A percentile compares a stretch with the other conserved stretches of the same genome.
These are phyloP conservation scores for Geotrichum fermentans DNA, from an alignment of 1,139 yeast genomes.

Conservation along the genomic window DNA sequence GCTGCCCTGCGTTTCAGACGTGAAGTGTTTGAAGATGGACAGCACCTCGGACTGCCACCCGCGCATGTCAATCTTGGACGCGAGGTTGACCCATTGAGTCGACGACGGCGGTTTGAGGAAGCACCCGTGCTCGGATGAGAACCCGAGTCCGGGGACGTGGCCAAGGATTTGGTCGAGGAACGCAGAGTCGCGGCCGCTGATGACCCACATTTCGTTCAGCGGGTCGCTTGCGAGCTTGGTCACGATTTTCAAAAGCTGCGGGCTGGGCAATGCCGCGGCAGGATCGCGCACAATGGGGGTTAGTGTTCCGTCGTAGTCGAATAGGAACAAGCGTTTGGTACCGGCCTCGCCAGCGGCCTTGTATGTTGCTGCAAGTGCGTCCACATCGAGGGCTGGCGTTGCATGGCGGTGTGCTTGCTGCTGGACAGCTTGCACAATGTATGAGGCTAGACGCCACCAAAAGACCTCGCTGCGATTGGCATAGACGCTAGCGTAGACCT, in stretches of 20 bases:
- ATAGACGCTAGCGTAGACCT: slow-evolving; percentile 59
- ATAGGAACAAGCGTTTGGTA: slow-evolving; percentile 67
- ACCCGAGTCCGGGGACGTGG: slow-evolving; percentile 55
- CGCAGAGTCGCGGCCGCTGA: slow-evolving; percentile 89
- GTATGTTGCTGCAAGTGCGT: slow-evolving; percentile 53
- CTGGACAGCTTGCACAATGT: slow-evolving; percentile 49
- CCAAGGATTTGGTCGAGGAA: slow-evolving; percentile 91
- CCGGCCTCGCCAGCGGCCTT: slow-evolving; percentile 51
- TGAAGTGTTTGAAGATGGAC: slow-evolving; percentile 64
- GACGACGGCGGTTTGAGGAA: slow-evolving; percentile 68
- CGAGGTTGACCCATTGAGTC: slow-evolving; percentile 72
- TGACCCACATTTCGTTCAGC: slow-evolving; percentile 85
- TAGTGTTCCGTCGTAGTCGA: slow-evolving; percentile 95
- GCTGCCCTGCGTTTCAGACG: slow-evolving; percentile 88
- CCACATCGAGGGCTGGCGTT: slow-evolving; percentile 79
- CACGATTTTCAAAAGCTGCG: slow-evolving; percentile 58
- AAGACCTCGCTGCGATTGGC: slow-evolving; percentile 75
- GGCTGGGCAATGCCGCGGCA: slow-evolving; percentile 95
- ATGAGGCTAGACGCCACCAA: slow-evolving; percentile 60
- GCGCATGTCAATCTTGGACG: slow-evolving; percentile 80
- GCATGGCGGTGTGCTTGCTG: slow-evolving; percentile 46
- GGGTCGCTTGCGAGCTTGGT: slow-evolving; percentile 66
- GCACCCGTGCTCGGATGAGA: slow-evolving; percentile 97
- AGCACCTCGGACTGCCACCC: slow-evolving; percentile 78
- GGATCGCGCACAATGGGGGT: slow-evolving; percentile 96